Evolutionary conservation across 1,139 yeast genomes (phyloP).

Genomic region (Petasospora rhodanensis): DNA sequence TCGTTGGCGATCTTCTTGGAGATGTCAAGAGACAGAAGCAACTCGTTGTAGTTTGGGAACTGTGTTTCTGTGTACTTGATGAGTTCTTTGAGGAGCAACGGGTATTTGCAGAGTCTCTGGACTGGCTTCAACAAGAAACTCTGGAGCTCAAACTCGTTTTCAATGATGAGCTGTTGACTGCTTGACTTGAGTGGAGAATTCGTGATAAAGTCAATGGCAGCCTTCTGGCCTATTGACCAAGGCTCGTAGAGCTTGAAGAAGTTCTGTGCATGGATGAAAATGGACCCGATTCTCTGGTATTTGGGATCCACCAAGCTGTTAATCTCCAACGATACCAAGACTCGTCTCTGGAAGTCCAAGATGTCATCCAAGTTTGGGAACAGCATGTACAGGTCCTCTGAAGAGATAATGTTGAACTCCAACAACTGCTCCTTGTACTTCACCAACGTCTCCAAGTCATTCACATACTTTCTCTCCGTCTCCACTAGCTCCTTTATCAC

Average conservation of each 20-base stretch:
- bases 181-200: conserved; percentile 55
- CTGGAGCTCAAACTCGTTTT: conserved; percentile 85
- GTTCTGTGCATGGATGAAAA: conserved; percentile 76
- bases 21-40: conserved; percentile 63
- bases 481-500: conserved; percentile 81
- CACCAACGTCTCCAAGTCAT: conserved; percentile 74
- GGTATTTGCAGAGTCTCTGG: conserved; percentile 92
- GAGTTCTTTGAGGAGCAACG: conserved; percentile 72
- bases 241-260: conserved; percentile 90
- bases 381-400: conserved; percentile 74
- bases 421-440: conserved; percentile 66
- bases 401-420: conserved; percentile 61
- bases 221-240: conserved; percentile 80
- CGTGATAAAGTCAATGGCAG: conserved; percentile 77
- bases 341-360: conserved; percentile 88
- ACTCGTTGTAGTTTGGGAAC: conserved; percentile 61
- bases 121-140: conserved; percentile 89
- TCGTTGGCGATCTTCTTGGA: conserved; percentile 73
- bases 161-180: conserved; percentile 59
- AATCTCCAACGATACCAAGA: conserved; percentile 83
- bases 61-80: conserved; percentile 54
- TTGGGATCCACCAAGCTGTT: conserved; percentile 71
- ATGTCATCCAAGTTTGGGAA: conserved; percentile 87
- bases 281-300: conserved; percentile 82
- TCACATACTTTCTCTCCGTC: conserved; percentile 89